Conservation (phyloP, 2,329 filamentous ascomycete species). For the Didymella sp. region DNA sequence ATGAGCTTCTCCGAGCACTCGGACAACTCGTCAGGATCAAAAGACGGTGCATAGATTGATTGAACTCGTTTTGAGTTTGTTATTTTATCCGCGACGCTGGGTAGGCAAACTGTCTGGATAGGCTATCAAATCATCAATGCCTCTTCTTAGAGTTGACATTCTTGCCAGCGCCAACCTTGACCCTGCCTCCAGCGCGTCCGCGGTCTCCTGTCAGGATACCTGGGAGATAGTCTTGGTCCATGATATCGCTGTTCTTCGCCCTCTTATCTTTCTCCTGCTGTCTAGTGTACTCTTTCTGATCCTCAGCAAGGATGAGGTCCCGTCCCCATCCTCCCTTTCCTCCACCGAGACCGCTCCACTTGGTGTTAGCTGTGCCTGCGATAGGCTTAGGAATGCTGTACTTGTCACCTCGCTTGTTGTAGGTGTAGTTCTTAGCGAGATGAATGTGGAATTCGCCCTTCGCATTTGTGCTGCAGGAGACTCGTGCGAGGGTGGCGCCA, state of each 20-base stretch:
- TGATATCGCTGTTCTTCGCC: conserved; percentile 77
- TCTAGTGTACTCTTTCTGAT: conserved; percentile 89
- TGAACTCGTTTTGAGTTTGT: neutral
- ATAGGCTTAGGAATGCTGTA: conserved; percentile 93
- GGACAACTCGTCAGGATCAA: neutral
- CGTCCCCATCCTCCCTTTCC: conserved; percentile 88
- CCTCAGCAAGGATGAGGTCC: conserved; percentile 84
- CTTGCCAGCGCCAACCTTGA: conserved; percentile 83
- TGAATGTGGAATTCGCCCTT: conserved; percentile 84
- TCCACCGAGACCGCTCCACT: conserved; percentile 69
- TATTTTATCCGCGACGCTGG: neutral
- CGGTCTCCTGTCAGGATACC: conserved; percentile 83
- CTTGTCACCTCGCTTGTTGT: conserved; percentile 90
- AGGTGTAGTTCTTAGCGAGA: conserved; percentile 93
- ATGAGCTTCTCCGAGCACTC: neutral
- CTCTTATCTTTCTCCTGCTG: conserved; percentile 70
- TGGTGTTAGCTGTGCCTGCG: conserved; percentile 80
- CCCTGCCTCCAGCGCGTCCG: conserved; percentile 67
- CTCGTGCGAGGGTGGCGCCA: conserved; percentile 82
- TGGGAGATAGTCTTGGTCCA: conserved; percentile 95
- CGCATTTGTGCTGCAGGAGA: conserved; percentile 82
- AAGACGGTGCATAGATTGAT: neutral
- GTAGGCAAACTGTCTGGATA: neutral
- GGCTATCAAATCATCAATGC: conserved; percentile 8
- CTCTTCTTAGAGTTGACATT: conserved; percentile 83